These are phyloP conservation scores for Lepidium sativum DNA, from an alignment of 345 rosid species.

Conservation along the genomic window DNA sequence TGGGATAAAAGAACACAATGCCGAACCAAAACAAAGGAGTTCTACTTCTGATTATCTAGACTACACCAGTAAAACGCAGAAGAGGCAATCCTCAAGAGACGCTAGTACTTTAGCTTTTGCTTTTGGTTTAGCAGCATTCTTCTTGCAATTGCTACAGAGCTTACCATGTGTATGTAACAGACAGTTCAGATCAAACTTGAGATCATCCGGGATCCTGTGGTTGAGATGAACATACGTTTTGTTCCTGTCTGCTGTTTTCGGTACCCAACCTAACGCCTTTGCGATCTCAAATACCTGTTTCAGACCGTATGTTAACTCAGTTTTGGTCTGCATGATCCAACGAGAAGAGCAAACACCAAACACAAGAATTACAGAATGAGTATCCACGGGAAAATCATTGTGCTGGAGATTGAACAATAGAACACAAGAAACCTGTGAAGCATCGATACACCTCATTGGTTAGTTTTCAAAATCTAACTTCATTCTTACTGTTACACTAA, in stretches of 20 bases:
- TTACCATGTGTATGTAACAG: slow-evolving; percentile 76
- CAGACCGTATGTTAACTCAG: neutral
- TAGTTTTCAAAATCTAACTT: neutral
- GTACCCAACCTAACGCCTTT: slow-evolving; percentile 85
- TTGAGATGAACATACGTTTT: slow-evolving; percentile 76
- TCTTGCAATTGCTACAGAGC: slow-evolving; percentile 59
- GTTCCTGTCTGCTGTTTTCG: slow-evolving; percentile 59
- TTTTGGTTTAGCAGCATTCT: slow-evolving; percentile 37
- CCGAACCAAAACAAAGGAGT: neutral
- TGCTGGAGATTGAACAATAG: slow-evolving; percentile 80
- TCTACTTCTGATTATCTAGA: neutral
- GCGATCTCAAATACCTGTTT: slow-evolving; percentile 82
- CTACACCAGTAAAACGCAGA: slow-evolving; percentile 7
- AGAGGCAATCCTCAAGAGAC: slow-evolving; percentile 36
- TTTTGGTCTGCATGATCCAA: neutral
- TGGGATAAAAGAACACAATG: neutral
- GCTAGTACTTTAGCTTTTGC: slow-evolving; percentile 3
- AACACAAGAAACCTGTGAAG: slow-evolving; percentile 71
- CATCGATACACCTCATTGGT: neutral
- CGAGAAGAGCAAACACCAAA: no score
- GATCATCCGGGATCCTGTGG: slow-evolving; percentile 58
- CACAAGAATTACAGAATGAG: slow-evolving; percentile 32
- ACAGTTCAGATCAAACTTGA: slow-evolving; percentile 85
- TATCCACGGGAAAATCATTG: slow-evolving; percentile 93
- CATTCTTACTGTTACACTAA: neutral